Evolutionary conservation across 192 early-diverging fungal genomes (phyloP), one percentile per base, ranked within the genome.

Genomic region (Podila clonocystis): DNA sequence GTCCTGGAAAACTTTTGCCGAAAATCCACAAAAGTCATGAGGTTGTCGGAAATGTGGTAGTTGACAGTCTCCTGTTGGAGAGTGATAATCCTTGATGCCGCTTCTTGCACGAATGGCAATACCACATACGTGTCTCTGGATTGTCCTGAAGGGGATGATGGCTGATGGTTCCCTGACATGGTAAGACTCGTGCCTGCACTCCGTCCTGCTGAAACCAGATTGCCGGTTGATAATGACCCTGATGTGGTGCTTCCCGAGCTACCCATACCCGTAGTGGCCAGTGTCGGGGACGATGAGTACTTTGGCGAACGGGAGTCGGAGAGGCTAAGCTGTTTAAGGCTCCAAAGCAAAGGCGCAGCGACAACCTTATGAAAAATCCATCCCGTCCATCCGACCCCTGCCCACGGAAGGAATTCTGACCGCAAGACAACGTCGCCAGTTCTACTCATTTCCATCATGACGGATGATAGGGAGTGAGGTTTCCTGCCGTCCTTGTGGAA

Each of bases 11-110:
- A 83, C 59, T 72, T 75, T 62, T 75, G 68, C 9, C 71, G 65
- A 31, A 83, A 83, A 12, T 83, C 82, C 5, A 66, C 62, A 67
- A 83, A 72, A 15, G 75, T 83, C 82, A 83, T 79, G 0, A 83
- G 41, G 15, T 83, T 75, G 52, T 82, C 50, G 9, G 65, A 58
- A 20, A 41, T 57, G 20, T 67, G 41, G 55, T 83, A 63, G 50
- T 84, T 36, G 62, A 74, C 62, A 19, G 62, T 34, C n/a, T 80
- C 77, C 50, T 80, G 70, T 22, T 80, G 77, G 17, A 80, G 50
- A 13, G 72, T 73, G 22, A 73, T 3, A 20, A 80, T 80, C 41
- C 70, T 72, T 9, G 70, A 55, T 9, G 77, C 70, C 5, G 77
- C 77, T 55, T 80, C 77, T 55, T 73, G 70, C 5, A 80, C 66